Base-by-base conservation (phyloP, 768 basidiomycete genomes). In the Holtermannia corniformis region DNA sequence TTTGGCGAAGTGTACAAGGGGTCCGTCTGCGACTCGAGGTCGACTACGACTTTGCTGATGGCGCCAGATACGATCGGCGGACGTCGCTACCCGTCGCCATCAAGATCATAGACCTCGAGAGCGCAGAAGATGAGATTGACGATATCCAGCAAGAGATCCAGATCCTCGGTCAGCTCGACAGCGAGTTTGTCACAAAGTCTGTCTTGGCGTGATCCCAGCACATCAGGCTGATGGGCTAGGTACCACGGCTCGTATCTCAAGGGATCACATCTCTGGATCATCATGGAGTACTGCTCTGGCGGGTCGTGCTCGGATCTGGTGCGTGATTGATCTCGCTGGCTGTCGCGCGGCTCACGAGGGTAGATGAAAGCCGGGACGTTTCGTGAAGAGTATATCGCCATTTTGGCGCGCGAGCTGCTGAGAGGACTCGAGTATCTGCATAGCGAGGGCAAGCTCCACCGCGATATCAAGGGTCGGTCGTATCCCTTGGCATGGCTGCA, bases 1-100 rank as follows among this genome's bases (percentile, higher is more conserved):
- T 97, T 99, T 66, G 95, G 93, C 66, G 95, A 96, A 74, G 92
- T 97, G n/a, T 96, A 87, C 77, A 96, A 96, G 75, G 95, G 92
- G 91, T 90, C 52, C 51, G 64, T 52, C 37, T 52, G 5, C 46
- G 3, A 51, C 26, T 26, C 32, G 20, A 12, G 27, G 12, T 21
- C 26, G 21, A 5, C 20, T 14, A n/a, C 27, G 10, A 19, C 44
- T 28, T 16, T 20, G 25, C 26, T 44, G 7, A 4, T 44, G 25
- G 13, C 40, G n/a, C 42, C 42, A 95, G 92, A 52, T 96, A 87
- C 66, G 92, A 97, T 75, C 89, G 89, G 70, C 80, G 89, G 54
- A 95, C 92, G 22, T 87, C 91, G 72, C 86, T 85, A 76, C 91
- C 93, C 0, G 95, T 99, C 22, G 95, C 95, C 43, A 97, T 99